A percentile compares a stretch with the other conserved stretches of the same genome.
phyloP scores from a whole-genome alignment of 208 protist species.

The Crithidia thermophila region DNA sequence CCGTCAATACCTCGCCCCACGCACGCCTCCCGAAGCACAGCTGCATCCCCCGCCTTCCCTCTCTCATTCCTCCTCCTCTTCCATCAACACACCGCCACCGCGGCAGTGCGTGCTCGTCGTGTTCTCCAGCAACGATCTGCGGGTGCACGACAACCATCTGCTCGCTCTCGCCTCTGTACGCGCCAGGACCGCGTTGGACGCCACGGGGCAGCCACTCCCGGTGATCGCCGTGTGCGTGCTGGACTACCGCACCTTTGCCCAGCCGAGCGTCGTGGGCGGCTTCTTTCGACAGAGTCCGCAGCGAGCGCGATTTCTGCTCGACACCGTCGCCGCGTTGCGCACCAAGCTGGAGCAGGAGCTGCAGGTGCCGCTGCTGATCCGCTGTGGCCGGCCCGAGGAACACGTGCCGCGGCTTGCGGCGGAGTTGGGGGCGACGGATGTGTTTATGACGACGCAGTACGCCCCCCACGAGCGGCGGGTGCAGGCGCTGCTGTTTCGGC shows the following conservation, averaged over 20 bases:
- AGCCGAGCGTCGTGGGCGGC: slow-evolving; percentile 77
- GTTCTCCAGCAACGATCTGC: slow-evolving; percentile 83
- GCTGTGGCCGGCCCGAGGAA: slow-evolving; percentile 82
- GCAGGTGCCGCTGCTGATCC: slow-evolving; percentile 76
- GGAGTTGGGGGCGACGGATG: slow-evolving; percentile 72
- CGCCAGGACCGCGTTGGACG: slow-evolving; percentile 35
- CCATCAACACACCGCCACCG: not conserved
- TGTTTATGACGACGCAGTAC: slow-evolving; percentile 90
- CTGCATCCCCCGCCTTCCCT: slow-evolving; percentile 12
- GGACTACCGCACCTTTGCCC: slow-evolving; percentile 87
- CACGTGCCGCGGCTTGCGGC: slow-evolving; percentile 78
- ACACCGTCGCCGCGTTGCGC: slow-evolving; percentile 71
- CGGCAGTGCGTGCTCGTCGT: slow-evolving; percentile 70
- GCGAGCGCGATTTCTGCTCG: slow-evolving; percentile 79
- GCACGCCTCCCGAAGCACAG: slow-evolving; percentile 44
- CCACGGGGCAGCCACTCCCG: slow-evolving; percentile 29
- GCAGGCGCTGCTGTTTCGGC: slow-evolving; percentile 54
- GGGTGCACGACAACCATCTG: slow-evolving; percentile 86
- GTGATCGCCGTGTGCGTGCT: slow-evolving; percentile 78
- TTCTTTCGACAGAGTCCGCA: slow-evolving; percentile 86
- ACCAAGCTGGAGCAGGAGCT: slow-evolving; percentile 51
- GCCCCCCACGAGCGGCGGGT: slow-evolving; percentile 80
- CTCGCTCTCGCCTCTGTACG: slow-evolving; percentile 72
- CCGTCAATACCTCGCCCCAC: slow-evolving; percentile 54
- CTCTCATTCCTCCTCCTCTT: not conserved